Evolutionary conservation across 495 filamentous ascomycete genomes (phyloP).

Genomic region (Penicilliopsis zonata): DNA sequence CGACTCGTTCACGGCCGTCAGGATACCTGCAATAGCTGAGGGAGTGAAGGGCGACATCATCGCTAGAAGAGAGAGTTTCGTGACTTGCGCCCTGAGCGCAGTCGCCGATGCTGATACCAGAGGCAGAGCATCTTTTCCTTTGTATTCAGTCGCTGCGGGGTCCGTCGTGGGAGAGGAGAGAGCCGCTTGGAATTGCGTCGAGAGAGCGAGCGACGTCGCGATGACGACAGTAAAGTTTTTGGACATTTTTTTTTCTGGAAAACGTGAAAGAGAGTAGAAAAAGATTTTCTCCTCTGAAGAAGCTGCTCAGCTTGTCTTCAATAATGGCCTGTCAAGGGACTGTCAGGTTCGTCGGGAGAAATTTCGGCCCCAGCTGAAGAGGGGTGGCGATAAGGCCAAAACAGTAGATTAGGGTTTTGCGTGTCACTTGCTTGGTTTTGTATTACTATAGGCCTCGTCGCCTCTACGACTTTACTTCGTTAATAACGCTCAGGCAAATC

Average conservation of each 20-base stretch:
- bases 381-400: too few species aligned
- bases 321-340: too few species aligned
- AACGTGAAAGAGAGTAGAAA: too few species aligned
- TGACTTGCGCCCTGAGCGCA: constrained; percentile 67
- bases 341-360: too few species aligned
- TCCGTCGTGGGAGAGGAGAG: constrained; percentile 14
- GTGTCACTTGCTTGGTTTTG: too few species aligned
- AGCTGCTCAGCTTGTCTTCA: too few species aligned
- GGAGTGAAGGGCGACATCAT: constrained; percentile 78
- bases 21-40: constrained; percentile 53
- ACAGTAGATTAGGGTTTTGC: too few species aligned
- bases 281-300: too few species aligned
- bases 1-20: constrained; percentile 51
- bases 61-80: constrained; percentile 73
- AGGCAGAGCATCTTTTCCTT: constrained; percentile 39
- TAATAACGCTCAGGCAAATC: too few species aligned
- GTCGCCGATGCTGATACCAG: constrained; percentile 53
- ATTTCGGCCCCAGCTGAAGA: too few species aligned
- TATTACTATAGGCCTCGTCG: too few species aligned
- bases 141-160: constrained; percentile 10
- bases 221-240: constrained; percentile 20
- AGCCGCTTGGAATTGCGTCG: constrained; percentile 27
- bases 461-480: too few species aligned
- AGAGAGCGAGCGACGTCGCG: constrained; percentile 18
- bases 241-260: constrained; percentile 29